Evolutionary conservation across 1,284 basidiomycete genomes (phyloP), one percentile per base, ranked within the genome.

Genomic region (Ustilago bromivora): DNA sequence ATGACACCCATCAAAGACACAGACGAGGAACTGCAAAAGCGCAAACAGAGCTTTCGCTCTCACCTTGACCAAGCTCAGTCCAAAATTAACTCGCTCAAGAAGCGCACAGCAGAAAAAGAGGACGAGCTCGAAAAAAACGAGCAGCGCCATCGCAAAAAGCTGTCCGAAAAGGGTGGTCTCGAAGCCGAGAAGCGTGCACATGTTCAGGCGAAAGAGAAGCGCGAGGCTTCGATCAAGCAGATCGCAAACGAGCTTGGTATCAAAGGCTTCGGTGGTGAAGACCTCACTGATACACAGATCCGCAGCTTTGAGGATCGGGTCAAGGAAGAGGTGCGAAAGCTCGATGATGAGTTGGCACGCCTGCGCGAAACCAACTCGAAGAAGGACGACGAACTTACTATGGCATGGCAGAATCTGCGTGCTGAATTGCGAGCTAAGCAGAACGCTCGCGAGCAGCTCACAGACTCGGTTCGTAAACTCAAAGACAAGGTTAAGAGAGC

Each of bases 171-270:
- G 40, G 86, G 87, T 28, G 80, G 82, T 49, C 73, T 87, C 10
- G 79, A 86, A 46, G 82, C 57, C 43, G 82, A 70, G 82, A 83
- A 54, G 79, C 86, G 75, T 76, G 67, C 63, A 9, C 79, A 96
- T 86, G 90, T 92, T 68, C 88, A 90, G 60, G 92, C 92, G n/a
- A 87, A 95, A 38, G 84, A 86, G 2, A 91, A 92, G 11, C 91
- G 95, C 31, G 94, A 96, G 84, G 88, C 89, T 10, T 88, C 92
- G 35, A 92, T 98, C 65, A 90, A 90, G 31, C 90, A 92, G 41
- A 90, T 94, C 10, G 90, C 91, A 54, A 88, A 90, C 52, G 90
- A 90, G 70, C 89, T 93, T 76, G 89, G 90, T 31, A 91, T 97
- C 79, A 90, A 90, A 61, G 94, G 94, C 0, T 95, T 91, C 82